Conservation (phyloP, 257 asterid genomes). For the Nyctanthes arbortristis region DNA sequence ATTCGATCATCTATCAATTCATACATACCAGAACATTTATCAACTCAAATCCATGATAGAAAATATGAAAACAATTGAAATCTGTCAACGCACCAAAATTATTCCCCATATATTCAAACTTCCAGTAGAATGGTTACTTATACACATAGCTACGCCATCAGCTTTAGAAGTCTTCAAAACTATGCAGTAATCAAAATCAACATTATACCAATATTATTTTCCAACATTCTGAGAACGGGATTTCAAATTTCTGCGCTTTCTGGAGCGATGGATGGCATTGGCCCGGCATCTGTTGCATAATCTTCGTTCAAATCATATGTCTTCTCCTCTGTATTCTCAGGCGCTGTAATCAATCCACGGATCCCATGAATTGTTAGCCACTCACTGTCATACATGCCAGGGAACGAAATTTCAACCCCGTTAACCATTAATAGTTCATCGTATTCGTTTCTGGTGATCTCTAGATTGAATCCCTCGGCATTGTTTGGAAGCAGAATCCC, state of each 20-base stretch:
- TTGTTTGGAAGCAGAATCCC: conserved; percentile 46
- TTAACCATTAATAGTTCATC: conserved; percentile 46
- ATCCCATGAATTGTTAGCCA: conserved; percentile 72
- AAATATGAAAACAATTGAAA: too few species aligned
- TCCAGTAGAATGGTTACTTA: not conserved
- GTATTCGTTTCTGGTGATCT: conserved; percentile 36
- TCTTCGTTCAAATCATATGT: conserved; percentile 27
- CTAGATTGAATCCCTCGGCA: conserved; percentile 47
- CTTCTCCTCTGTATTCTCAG: conserved; percentile 36
- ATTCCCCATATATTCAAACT: not conserved
- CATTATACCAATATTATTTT: not conserved
- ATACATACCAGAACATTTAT: too few species aligned
- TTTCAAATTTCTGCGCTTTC: conserved; percentile 37
- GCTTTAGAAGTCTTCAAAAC: too few species aligned
- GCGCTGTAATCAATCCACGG: conserved; percentile 41
- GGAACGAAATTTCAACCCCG: conserved; percentile 56
- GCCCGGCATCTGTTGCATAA: conserved; percentile 7
- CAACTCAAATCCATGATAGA: not conserved
- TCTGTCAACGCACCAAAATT: too few species aligned
- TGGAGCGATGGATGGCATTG: conserved; percentile 12
- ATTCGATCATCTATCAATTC: too few species aligned
- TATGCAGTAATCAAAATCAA: too few species aligned
- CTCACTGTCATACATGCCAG: conserved; percentile 61
- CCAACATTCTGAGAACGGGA: not conserved
- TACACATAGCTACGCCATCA: too few species aligned